Base-by-base conservation (phyloP, 257 asterid species). In the Datura wrightii region DNA sequence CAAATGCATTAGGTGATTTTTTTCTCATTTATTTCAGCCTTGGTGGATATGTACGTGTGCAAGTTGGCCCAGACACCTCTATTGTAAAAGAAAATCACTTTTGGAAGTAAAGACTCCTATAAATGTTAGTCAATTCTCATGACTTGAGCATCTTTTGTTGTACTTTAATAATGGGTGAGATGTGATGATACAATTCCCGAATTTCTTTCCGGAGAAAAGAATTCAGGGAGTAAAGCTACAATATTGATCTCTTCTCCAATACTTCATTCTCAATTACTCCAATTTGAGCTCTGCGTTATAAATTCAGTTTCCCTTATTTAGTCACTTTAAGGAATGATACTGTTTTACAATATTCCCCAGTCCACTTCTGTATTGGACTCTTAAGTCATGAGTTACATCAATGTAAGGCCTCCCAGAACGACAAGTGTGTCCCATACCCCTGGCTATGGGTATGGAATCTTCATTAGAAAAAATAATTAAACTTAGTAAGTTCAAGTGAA, bases 321-420 rank as follows among this genome's bases (percentile, higher is more conserved):
- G 62, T 14, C 31, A 50, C 62, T 50, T 65, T 34, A 7, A 31
- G 46, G 5, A 50, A 76, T 76, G 62, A 24, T 13, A 48, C 15
- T 76, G 19, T 7, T 76, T 50, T 50, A 3, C 19, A 50, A 50
- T 76, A 31, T 48, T 24, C 46, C 62, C 24, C 3, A 24, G 0
- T 70, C 54, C 54, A 70, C 79, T 70, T 70, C 37, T 0, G 1
- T 41, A 41, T 18, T 71, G 37, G 36, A 44, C 16, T n/a, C 79
- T 8, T 69, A 18, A n/a, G 10, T 71, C 79, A 41, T 18, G 54
- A 70, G 79, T 70, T 70, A 70, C 54, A 70, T 41, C 79, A 70
- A 18, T 18, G 14, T 6, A 13, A 76, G 44, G 5, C 60, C 3
- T 2, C 24, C 5, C 24, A 76, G 41, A 48, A n/a, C 39, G 18